Percentiles rank a stretch among this genome's conserved stretches.
These are phyloP conservation scores for Sanghuangporus sanghuang DNA, from an alignment of 1,284 basidiomycete species.

Conservation along the genomic window DNA sequence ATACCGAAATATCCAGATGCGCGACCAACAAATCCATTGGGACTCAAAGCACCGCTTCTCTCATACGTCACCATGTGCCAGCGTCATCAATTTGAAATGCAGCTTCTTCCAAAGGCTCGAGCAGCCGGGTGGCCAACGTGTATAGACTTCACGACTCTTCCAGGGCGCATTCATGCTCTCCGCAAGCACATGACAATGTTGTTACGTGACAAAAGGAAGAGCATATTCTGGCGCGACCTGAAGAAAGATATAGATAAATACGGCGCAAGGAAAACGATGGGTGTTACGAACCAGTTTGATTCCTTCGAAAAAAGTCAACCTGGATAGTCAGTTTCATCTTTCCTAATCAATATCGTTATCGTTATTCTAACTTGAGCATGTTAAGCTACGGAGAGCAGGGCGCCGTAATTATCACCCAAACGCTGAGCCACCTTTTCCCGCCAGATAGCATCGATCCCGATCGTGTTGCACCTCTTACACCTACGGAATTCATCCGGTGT, in stretches of 20 bases:
- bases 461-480: conserved; percentile 54
- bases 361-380: not conserved
- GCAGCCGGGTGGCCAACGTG: conserved; percentile 66
- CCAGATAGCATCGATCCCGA: conserved; percentile 46
- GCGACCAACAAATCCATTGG: conserved; percentile 63
- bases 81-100: conserved; percentile 67
- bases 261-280: conserved; percentile 57
- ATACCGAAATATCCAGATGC: conserved; percentile 46
- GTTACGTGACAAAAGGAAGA: conserved; percentile 43
- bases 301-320: conserved; percentile 74
- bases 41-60: conserved; percentile 57
- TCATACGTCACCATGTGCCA: conserved; percentile 66
- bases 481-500: conserved; percentile 65
- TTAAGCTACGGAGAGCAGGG: conserved; percentile 76
- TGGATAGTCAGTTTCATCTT: conserved; percentile 62
- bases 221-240: conserved; percentile 65
- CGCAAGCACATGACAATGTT: conserved; percentile 41
- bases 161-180: conserved; percentile 46
- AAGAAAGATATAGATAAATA: conserved; percentile 54
- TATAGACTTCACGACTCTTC: conserved; percentile 58
- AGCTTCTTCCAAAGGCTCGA: conserved; percentile 64
- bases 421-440: conserved; percentile 69
- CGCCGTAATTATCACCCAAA: conserved; percentile 70
- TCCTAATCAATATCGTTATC: conserved; percentile 4
- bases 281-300: conserved; percentile 65